phyloP scores from a whole-genome alignment of 257 asterid species.

The Solanum sitiens region DNA sequence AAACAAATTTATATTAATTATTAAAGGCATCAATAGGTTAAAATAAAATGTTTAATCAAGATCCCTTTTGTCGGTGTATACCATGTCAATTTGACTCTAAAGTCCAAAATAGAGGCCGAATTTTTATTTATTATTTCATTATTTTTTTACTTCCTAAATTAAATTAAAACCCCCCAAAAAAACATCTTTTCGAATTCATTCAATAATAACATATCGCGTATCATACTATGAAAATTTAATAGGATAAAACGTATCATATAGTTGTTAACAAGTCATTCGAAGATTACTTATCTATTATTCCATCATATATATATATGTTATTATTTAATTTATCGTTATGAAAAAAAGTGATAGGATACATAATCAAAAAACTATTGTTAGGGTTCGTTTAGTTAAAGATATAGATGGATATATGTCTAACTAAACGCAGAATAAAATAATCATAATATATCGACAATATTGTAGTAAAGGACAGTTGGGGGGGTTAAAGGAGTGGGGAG shows the following conservation, averaged over 20 bases:
- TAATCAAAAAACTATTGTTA: no score
- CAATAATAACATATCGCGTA: not conserved
- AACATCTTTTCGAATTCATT: not conserved
- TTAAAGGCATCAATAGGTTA: not conserved
- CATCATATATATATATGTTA: no score
- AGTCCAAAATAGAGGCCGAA: not conserved
- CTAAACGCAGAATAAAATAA: no score
- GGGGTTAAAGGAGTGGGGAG: not conserved
- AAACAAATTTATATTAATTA: not conserved
- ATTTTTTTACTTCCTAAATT: not conserved
- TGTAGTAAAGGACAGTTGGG: not conserved
- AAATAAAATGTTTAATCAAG: not conserved
- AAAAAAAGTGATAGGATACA: fast-evolving
- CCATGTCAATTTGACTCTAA: not conserved
- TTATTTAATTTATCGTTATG: no score
- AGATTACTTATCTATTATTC: no score
- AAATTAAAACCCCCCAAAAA: not conserved
- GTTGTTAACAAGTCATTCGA: fast-evolving
- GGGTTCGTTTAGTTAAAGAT: fast-evolving
- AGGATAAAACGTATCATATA: fast-evolving
- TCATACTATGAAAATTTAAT: fast-evolving
- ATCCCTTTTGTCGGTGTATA: not conserved
- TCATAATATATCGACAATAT: no score
- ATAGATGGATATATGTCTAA: fast-evolving
- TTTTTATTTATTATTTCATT: not conserved